Percentiles rank a stretch among this genome's conserved stretches.
These are phyloP conservation scores for Zoysia pacifica DNA, from an alignment of 176 grass and related monocot species.

Conservation along the genomic window DNA sequence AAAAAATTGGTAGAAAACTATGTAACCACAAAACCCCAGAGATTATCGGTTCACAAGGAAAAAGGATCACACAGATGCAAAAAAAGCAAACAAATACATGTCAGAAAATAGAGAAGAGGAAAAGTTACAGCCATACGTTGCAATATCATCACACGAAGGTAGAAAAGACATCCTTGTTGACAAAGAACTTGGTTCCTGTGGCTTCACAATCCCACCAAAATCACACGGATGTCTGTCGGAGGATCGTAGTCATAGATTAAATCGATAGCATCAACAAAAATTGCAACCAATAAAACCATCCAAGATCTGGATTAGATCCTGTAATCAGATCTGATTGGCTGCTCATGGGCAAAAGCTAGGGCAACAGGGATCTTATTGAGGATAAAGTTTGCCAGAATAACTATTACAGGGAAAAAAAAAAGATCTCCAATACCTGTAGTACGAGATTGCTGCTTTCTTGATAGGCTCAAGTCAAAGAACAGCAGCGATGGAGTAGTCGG, in stretches of 20 bases:
- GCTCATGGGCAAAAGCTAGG: not conserved
- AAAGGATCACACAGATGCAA: not conserved
- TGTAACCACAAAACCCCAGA: not conserved
- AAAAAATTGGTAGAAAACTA: conserved; percentile 6
- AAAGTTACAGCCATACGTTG: conserved; percentile 44
- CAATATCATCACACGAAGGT: conserved; percentile 51
- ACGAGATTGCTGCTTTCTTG: conserved; percentile 12
- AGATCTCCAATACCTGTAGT: conserved; percentile 18
- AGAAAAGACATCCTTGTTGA: conserved; percentile 64
- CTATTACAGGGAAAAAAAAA: conserved; percentile 16
- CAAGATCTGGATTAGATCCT: conserved; percentile 21
- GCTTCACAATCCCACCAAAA: conserved; percentile 22
- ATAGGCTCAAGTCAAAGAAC: conserved; percentile 7
- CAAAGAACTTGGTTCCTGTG: not conserved
- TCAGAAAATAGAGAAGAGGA: conserved; percentile 14
- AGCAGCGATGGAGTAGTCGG: not conserved
- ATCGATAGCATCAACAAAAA: conserved; percentile 23
- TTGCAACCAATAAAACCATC: conserved; percentile 23
- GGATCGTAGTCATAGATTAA: conserved; percentile 24
- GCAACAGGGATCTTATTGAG: conserved; percentile 1
- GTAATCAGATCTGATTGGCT: conserved; percentile 23
- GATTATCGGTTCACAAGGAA: conserved; percentile 12
- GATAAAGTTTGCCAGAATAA: conserved; percentile 20
- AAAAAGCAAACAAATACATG: conserved; percentile 23
- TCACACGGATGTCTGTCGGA: conserved; percentile 7